These are phyloP conservation scores for Apiotrichum mycotoxinovorans DNA, from an alignment of 1,284 basidiomycete species.

Conservation along the genomic window DNA sequence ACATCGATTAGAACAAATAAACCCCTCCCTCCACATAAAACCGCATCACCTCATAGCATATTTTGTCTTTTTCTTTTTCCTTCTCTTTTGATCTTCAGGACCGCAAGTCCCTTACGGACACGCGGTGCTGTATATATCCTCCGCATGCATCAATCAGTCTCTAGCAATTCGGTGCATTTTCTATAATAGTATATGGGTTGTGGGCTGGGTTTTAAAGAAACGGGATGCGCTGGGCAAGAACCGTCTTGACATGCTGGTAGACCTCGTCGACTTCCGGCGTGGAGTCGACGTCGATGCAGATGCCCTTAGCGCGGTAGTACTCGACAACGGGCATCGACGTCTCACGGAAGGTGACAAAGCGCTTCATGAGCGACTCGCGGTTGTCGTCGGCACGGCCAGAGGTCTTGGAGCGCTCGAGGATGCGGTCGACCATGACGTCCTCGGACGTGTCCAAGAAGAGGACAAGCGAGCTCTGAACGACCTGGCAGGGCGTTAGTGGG, in stretches of 20 bases:
- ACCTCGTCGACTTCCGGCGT: conserved; percentile 70
- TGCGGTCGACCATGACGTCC: conserved; percentile 77
- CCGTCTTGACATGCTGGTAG: conserved; percentile 59
- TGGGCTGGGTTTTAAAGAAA: neutral
- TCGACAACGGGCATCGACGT: conserved; percentile 97
- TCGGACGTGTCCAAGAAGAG: conserved; percentile 89
- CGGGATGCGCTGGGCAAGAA: conserved; percentile 52
- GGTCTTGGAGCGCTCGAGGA: conserved; percentile 87
- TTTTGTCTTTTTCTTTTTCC: neutral
- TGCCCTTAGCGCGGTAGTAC: conserved; percentile 66
- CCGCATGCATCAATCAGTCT: conserved; percentile 12
- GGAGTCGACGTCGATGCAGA: conserved; percentile 79
- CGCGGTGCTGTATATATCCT: neutral
- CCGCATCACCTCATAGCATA: neutral
- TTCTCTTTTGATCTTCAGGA: neutral
- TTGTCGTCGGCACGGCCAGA: conserved; percentile 97
- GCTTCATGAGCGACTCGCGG: conserved; percentile 89
- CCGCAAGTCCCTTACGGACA: too few species aligned
- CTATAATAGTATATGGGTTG: neutral
- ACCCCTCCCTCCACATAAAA: neutral
- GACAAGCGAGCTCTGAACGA: conserved; percentile 74
- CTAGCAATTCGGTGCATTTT: conserved; percentile 3
- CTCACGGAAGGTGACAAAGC: conserved; percentile 83
- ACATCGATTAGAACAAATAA: conserved; percentile 6
- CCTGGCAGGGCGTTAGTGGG: conserved; percentile 52